These are phyloP conservation scores for Carex arenaria DNA, from an alignment of 202 grass and related monocot genomes.

Conservation along the genomic window DNA sequence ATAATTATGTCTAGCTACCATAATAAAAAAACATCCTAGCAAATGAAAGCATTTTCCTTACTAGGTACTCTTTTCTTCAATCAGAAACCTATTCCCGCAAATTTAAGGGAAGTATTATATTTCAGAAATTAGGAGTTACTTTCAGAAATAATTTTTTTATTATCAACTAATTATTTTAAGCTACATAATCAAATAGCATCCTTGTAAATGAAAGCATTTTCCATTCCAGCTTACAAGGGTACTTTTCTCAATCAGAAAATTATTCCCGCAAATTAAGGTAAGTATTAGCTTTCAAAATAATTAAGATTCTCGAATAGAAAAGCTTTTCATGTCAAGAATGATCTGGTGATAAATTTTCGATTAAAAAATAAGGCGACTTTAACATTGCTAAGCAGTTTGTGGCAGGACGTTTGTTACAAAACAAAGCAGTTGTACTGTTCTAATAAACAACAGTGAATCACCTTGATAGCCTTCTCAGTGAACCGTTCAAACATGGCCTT, in stretches of 20 bases:
- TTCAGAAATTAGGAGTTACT: background rate
- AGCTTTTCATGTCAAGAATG: background rate
- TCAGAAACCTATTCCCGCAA: background rate
- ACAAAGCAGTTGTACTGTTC: background rate
- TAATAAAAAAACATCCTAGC: background rate
- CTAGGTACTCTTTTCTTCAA: background rate
- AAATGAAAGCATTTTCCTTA: background rate
- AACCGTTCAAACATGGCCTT: conserved; percentile 32
- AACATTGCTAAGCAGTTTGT: background rate
- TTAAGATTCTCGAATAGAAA: background rate
- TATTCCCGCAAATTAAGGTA: background rate
- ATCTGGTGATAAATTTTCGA: background rate
- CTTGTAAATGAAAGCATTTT: background rate
- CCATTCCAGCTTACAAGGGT: background rate
- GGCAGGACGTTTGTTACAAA: background rate
- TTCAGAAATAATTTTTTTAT: background rate
- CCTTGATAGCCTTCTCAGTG: conserved; percentile 42
- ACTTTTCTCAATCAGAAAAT: background rate
- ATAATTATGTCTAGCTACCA: background rate
- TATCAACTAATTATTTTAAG: background rate
- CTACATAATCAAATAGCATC: background rate
- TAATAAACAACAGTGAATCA: background rate
- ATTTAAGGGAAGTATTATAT: background rate
- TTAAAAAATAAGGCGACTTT: background rate
- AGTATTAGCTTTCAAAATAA: background rate